These are phyloP conservation scores for Ceratocystis diversiconidia DNA, from an alignment of 2,329 filamentous ascomycete genomes.

Conservation along the genomic window DNA sequence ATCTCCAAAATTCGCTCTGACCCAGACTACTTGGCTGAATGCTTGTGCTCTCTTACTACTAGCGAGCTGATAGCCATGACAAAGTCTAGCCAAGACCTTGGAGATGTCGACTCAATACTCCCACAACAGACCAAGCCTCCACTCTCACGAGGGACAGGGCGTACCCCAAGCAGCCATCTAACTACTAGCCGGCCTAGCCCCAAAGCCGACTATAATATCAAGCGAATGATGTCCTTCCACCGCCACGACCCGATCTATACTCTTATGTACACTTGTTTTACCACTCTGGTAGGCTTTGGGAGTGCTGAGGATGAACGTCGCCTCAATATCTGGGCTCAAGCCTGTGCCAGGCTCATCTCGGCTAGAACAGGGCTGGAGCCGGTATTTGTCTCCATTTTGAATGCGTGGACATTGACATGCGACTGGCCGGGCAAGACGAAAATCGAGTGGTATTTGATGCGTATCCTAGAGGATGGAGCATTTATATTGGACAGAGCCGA, in stretches of 20 bases:
- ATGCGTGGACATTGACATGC: constrained; percentile 73
- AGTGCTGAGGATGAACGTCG: constrained; percentile 67
- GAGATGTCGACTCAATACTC: constrained; percentile 71
- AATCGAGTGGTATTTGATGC: constrained; percentile 89
- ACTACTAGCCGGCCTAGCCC: constrained; percentile 21
- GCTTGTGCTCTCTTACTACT: constrained; percentile 60
- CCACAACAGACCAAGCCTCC: constrained; percentile 44
- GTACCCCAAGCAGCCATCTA: not conserved
- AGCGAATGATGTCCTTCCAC: constrained; percentile 77
- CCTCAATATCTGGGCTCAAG: constrained; percentile 76
- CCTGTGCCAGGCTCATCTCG: constrained; percentile 69
- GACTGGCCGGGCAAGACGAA: constrained; percentile 83
- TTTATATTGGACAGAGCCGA: constrained; percentile 79
- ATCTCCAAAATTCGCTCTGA: constrained; percentile 72
- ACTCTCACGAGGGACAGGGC: constrained; percentile 32
- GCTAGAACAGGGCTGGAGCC: constrained; percentile 64
- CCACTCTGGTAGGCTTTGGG: constrained; percentile 68
- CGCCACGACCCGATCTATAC: constrained; percentile 74
- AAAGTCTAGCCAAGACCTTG: constrained; percentile 62
- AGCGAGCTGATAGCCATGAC: constrained; percentile 66
- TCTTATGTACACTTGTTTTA: constrained; percentile 78
- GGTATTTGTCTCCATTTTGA: constrained; percentile 70
- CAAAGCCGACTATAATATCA: constrained; percentile 42
- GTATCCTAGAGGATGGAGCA: constrained; percentile 80
- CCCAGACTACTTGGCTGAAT: constrained; percentile 71